Percentiles rank a stretch among this genome's conserved stretches.
Conservation (phyloP, 768 basidiomycete genomes). For the Antrodiella citrinella region DNA sequence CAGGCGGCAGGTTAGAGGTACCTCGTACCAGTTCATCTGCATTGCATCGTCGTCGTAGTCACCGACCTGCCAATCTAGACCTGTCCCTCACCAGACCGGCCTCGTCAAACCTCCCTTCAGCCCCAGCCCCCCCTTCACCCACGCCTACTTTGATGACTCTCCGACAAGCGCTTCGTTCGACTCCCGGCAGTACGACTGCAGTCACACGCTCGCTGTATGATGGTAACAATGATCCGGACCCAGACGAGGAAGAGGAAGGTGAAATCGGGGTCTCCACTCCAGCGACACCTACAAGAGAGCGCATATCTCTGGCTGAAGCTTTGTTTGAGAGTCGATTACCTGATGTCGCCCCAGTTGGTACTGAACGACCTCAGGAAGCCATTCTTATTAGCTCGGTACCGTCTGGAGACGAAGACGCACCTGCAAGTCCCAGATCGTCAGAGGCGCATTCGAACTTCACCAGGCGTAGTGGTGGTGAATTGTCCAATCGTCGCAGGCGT, state of each 20-base stretch:
- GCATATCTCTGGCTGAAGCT: conserved; percentile 65
- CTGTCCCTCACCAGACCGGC: conserved; percentile 27
- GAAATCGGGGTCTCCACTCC: conserved; percentile 22
- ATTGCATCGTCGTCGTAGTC: conserved; percentile 26
- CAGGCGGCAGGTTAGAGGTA: conserved; percentile 18
- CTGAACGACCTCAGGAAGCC: conserved; percentile 56
- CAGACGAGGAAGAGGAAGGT: conserved; percentile 37
- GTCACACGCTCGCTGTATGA: conserved; percentile 7
- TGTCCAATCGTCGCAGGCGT: conserved; percentile 39
- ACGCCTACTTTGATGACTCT: conserved; percentile 57
- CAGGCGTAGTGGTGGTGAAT: conserved; percentile 23
- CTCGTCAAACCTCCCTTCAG: conserved; percentile 25
- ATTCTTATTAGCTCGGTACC: conserved; percentile 42
- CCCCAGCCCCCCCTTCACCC: conserved; percentile 42
- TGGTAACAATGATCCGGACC: conserved; percentile 6
- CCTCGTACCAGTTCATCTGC: conserved; percentile 21
- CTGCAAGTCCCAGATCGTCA: conserved; percentile 38
- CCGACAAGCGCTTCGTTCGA: conserved; percentile 51
- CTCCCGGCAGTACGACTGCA: conserved; percentile 29
- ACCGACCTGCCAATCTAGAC: conserved; percentile 64
- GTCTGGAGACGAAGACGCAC: conserved; percentile 34
- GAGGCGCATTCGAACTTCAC: conserved; percentile 26
- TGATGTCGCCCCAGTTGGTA: conserved; percentile 62
- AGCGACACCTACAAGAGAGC: conserved; percentile 35
- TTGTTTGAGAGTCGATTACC: conserved; percentile 75